Evolutionary conservation across 2,329 filamentous ascomycete species (phyloP).

Genomic region (Microdochium paspali): DNA sequence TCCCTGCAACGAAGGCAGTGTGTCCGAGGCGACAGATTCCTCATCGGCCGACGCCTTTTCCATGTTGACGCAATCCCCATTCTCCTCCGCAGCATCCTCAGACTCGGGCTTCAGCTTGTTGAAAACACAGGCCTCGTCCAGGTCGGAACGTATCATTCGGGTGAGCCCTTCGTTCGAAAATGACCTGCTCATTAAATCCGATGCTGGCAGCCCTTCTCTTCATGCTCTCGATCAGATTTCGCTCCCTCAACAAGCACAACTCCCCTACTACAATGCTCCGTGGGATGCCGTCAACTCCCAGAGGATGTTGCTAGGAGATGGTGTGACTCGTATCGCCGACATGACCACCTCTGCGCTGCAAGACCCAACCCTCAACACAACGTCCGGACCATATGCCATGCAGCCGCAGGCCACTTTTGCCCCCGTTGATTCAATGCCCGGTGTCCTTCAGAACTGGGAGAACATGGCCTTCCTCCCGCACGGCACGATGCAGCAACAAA

Average conservation of each 20-base stretch:
- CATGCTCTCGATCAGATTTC: too few species aligned
- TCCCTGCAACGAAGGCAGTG: neutral
- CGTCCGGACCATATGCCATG: neutral
- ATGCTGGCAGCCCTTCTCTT: too few species aligned
- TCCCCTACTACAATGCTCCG: neutral
- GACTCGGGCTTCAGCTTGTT: neutral
- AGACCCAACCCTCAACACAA: neutral
- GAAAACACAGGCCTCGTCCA: neutral
- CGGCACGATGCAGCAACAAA: neutral
- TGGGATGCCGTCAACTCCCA: neutral
- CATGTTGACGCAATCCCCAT: neutral
- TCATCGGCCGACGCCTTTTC: neutral
- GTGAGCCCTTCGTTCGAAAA: neutral
- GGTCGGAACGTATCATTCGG: neutral
- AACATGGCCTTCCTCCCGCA: neutral
- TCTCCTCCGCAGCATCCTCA: neutral
- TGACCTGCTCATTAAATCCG: too few species aligned
- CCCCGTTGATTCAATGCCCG: neutral
- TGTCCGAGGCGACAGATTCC: neutral
- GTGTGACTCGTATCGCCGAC: neutral
- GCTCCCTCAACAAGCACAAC: neutral
- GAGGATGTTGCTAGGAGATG: neutral
- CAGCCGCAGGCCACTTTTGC: neutral
- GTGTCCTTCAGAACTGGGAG: neutral
- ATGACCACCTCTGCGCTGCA: neutral